These are phyloP conservation scores for Groenewaldozyma salmanticensis DNA, from an alignment of 805 yeast species.

Conservation along the genomic window DNA sequence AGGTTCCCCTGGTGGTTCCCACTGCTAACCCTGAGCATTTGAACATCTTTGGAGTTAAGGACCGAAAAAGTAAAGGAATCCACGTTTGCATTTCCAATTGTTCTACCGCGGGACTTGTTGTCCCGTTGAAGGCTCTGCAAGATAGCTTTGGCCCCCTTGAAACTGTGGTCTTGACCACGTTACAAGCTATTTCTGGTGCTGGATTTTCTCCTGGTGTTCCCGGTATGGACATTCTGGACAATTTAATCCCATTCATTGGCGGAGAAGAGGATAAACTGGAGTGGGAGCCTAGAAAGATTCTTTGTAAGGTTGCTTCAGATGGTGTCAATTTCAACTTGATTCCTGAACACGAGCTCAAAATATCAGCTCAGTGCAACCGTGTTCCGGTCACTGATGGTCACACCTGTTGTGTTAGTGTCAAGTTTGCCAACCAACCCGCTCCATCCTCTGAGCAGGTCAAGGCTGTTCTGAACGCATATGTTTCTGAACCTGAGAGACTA, in stretches of 20 bases:
- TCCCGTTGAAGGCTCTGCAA: slow-evolving; percentile 90
- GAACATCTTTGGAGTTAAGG: slow-evolving; percentile 49
- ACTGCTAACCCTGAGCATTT: slow-evolving; percentile 90
- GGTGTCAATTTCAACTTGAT: slow-evolving; percentile 47
- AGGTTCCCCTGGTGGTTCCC: slow-evolving; percentile 91
- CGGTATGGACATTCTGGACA: slow-evolving; percentile 89
- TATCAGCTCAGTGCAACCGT: slow-evolving; percentile 94
- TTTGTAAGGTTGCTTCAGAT: slow-evolving; percentile 41
- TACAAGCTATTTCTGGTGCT: slow-evolving; percentile 97
- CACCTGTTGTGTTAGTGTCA: slow-evolving; percentile 85
- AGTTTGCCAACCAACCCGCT: slow-evolving; percentile 71
- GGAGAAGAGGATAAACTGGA: slow-evolving; percentile 99
- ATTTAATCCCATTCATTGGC: slow-evolving; percentile 85
- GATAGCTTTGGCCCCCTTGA: slow-evolving; percentile 88
- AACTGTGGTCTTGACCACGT: slow-evolving; percentile 75
- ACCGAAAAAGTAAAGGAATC: slow-evolving; percentile 59
- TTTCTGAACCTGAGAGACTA: slow-evolving; percentile 69
- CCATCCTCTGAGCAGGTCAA: slow-evolving; percentile 81
- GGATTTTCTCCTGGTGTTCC: slow-evolving; percentile 98
- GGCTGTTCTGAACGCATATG: slow-evolving; percentile 56
- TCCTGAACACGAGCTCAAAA: slow-evolving; percentile 62
- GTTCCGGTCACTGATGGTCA: slow-evolving; percentile 98
- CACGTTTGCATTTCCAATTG: slow-evolving; percentile 95
- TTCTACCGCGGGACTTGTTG: slow-evolving; percentile 96
- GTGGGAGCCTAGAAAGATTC: slow-evolving; percentile 94